Conservation (phyloP, 2,329 filamentous ascomycete species). For the Colletotrichum sp. region DNA sequence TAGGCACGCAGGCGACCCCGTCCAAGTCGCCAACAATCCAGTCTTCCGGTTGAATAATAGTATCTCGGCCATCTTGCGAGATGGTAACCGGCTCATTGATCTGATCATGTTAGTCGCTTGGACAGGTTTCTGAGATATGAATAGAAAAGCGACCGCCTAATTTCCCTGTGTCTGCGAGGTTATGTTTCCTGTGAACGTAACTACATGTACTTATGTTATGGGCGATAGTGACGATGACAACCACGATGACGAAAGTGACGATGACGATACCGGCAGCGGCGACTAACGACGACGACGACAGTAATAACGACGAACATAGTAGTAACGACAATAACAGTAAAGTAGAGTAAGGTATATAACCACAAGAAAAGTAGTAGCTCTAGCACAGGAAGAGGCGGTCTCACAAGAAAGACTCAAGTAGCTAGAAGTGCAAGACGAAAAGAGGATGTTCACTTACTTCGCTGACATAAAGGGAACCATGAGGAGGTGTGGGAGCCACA, state of each 20-base stretch:
- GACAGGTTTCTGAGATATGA: neutral
- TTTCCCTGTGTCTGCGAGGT: accelerated
- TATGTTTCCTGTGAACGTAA: neutral
- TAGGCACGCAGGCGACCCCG: neutral
- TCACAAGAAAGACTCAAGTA: neutral
- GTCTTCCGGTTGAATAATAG: neutral
- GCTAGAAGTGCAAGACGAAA: neutral
- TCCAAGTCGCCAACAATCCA: neutral
- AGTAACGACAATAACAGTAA: no score
- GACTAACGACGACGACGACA: no score
- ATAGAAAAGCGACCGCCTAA: neutral
- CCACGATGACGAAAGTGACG: no score
- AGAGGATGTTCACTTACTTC: neutral
- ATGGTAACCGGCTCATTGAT: neutral
- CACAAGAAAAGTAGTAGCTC: neutral
- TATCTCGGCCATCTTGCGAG: neutral
- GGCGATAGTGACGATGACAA: neutral
- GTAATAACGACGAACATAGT: neutral
- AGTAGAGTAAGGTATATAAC: neutral
- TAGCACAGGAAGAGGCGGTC: neutral
- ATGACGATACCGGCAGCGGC: no score
- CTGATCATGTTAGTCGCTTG: neutral
- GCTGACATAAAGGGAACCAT: neutral
- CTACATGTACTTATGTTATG: neutral
- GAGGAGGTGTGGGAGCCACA: neutral